Conservation (phyloP, 2,329 filamentous ascomycete genomes). For the Talaromyces atroroseus region DNA sequence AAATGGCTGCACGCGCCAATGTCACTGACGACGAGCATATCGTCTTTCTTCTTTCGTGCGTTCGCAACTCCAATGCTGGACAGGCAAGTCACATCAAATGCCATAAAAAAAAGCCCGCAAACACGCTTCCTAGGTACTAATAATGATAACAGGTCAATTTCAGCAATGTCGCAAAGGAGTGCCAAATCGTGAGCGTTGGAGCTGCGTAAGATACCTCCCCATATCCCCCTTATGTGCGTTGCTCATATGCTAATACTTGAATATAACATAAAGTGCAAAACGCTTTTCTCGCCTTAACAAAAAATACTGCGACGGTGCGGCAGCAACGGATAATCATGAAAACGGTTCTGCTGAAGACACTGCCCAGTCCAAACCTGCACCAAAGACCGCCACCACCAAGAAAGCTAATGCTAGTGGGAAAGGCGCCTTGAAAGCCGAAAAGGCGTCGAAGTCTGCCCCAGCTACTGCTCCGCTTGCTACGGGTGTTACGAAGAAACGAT, state of each 20-base stretch:
- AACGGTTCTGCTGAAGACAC: background rate
- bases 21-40: slow-evolving; percentile 7
- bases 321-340: background rate
- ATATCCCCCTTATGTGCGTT: background rate
- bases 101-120: no score
- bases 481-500: slow-evolving; percentile 2
- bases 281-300: slow-evolving; percentile 8
- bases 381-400: background rate
- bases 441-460: background rate
- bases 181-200: slow-evolving; percentile 7
- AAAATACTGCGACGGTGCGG: background rate
- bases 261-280: background rate
- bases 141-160: slow-evolving; percentile 2
- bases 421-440: background rate
- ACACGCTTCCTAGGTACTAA: background rate
- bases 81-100: background rate
- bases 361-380: background rate
- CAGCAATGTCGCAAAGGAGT: slow-evolving; percentile 1
- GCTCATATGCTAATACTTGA: background rate
- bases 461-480: background rate
- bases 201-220: slow-evolving; percentile 7
- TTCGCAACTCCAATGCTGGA: slow-evolving; percentile 6
- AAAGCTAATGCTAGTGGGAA: slow-evolving; percentile 3
- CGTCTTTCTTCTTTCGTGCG: slow-evolving; percentile 8
- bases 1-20: slow-evolving; percentile 2